Evolutionary conservation across 2,329 filamentous ascomycete species (phyloP), one percentile per base, ranked within the genome.

Genomic region (Pseudocercospora musae): DNA sequence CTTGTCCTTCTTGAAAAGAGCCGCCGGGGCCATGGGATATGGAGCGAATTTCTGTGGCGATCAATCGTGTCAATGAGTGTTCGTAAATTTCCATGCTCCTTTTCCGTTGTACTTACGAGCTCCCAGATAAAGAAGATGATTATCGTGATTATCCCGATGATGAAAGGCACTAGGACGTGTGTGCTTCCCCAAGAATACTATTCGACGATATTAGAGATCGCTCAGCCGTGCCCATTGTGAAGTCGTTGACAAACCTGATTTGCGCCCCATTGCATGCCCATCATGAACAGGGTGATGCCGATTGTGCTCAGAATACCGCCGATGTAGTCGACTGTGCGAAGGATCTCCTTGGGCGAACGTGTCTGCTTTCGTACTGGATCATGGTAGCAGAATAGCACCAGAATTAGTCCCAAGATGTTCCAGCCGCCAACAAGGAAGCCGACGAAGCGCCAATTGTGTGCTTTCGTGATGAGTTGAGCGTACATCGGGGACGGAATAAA

Each of bases 401-500:
- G 72, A 3, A 83, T 66, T 42, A 87, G 76, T 3, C 82, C 84
- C 33, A 84, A 68, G 21, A 81, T 77, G 20, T 81, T 70, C 80
- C 83, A 86, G n/a, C 82, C 70, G 3, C 77, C 81, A 20, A 82
- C 81, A 10, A 87, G 73, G 10, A 83, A 72, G 15, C 83, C 84
- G 37, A 84, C 79, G 62, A 80, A 86, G 59, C 85, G 77, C 84
- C 85, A 87, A 46, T 72, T 77, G 21, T 78, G 75, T n/a, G 77
- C 67, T 33, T 72, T 66, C 8, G 81, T 75, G 29, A 85, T 83
- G 75, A 87, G 77, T 71, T 89, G 85, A 23, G 79, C 85, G 76
- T 82, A 89, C 23, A 89, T 74, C 0, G 86, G 85, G 0, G 85
- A 84, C 0, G 87, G 85, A 59, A 82, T 82, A 71, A 88, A 88